These are phyloP conservation scores for Novymonas esmeraldas DNA, from an alignment of 208 protist species.

Conservation along the genomic window DNA sequence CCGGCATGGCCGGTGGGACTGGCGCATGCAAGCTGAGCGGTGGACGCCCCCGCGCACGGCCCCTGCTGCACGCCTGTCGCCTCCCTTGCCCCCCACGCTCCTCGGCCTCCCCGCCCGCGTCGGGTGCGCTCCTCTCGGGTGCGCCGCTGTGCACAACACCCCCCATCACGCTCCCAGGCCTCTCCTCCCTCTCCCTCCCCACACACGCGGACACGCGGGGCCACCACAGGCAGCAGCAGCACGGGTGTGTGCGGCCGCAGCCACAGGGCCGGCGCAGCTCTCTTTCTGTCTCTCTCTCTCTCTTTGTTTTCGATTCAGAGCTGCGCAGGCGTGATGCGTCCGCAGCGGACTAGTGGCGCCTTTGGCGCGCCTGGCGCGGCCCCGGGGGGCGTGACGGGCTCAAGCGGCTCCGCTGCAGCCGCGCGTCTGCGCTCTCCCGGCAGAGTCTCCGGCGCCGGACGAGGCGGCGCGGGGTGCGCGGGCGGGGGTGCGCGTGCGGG, in stretches of 20 bases:
- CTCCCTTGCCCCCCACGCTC: too few species aligned
- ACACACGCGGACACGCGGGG: neutral
- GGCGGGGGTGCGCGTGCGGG: neutral
- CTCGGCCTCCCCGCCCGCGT: too few species aligned
- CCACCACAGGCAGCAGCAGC: too few species aligned
- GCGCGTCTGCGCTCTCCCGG: conserved; percentile 5
- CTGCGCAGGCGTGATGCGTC: too few species aligned
- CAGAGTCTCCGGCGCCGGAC: neutral
- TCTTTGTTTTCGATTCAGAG: too few species aligned
- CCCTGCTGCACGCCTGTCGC: too few species aligned
- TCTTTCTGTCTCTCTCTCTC: neutral
- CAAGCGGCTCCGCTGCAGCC: neutral
- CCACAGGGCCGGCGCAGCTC: neutral
- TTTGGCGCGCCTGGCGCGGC: neutral
- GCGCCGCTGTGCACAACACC: too few species aligned
- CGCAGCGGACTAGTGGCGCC: neutral
- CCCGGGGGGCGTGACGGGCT: neutral
- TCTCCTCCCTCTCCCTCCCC: neutral
- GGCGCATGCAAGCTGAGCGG: too few species aligned
- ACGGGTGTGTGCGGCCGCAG: too few species aligned
- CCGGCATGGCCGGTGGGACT: too few species aligned
- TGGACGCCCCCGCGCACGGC: too few species aligned
- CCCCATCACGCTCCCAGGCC: neutral
- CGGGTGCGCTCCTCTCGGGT: neutral
- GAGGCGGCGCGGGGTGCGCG: neutral